Base-by-base conservation (phyloP, 1,284 basidiomycete genomes). In the Porogramme epimiltina region DNA sequence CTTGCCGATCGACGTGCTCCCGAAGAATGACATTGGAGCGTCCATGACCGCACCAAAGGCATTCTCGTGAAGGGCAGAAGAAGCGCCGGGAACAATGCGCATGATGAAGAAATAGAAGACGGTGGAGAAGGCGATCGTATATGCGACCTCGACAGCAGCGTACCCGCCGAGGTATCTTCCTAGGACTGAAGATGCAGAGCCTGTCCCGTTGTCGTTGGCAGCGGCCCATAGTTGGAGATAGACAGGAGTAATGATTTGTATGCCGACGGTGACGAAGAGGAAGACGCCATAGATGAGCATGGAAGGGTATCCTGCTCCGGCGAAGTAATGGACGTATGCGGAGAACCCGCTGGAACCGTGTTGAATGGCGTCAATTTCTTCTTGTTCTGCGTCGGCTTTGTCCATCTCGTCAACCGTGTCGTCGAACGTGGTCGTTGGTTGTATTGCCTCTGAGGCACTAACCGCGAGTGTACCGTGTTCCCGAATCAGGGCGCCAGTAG, bases 171-270 rank as follows among this genome's bases (percentile, higher is more conserved):
- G 45, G 36, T 46, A 46, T 18, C 37, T 31, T 16, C 45, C 45
- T 5, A 46, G 37, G 45, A 46, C 25, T 6, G 45, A 46, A n/a
- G 45, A 46, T 16, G 34, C 37, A 16, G 45, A 46, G 3, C 34
- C 45, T 1, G 11, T 4, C 23, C 45, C 45, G 2, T 39, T 26
- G 45, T 46, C 45, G 23, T 46, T 46, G n/a, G 45, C 45, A 18
- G 45, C 45, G 2, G 45, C 45, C 45, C 45, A 46, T 10, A 46
- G 24, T 25, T 46, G 45, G 31, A 46, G 45, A 22, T 46, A 46
- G 13, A 46, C 45, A 18, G 45, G 45, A n/a, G 45, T 46, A 23
- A 46, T 20, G 45, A 46, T 46, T 36, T 46, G 45, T 18, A 46
- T 46, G 24, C 36, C 45, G 24, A 46, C 45, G 15, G 45, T 46